Base-by-base conservation (phyloP, 2,329 filamentous ascomycete species). In the Colletotrichum salicis region DNA sequence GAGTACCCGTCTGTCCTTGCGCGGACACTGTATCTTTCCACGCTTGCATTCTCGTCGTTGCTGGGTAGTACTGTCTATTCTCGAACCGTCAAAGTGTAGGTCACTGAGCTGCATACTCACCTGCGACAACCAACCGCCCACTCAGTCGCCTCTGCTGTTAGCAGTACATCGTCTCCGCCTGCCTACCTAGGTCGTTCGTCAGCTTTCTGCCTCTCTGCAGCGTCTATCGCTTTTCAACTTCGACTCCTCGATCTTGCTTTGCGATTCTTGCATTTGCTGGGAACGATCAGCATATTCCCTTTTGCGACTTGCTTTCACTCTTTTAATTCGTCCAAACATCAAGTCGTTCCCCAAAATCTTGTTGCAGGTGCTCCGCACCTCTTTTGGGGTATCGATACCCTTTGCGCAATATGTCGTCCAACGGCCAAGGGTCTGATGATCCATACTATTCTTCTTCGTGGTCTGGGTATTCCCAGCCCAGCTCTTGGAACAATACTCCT, bases 61-160 rank as follows among this genome's bases (percentile, higher is more conserved):
- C 58, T 54, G 51, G 31, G 54, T 27, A 45, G 27, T 33, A 68
- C 52, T 27, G 22, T 22, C 29, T 45, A 59, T 11, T 33, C 33
- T 27, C 7, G 19, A 48, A 48, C 19, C 22, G 27, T 67, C 56
- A 22, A 62, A 66, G 67, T 68, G 58, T 58, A 54, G 58, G 52
- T 48, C 58, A 57, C 58, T 68, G n/a, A 54, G 31, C 69, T 68
- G 68, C 64, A 63, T 58, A 51, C 45, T 31, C 41, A 31, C 12
- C 58, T 15, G 41, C 33, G 22, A 63, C 56, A 10, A 56, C 48
- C 67, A 57, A 60, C 33, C 22, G 41, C 24, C 55, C 31, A 27
- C 24, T 52, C 41, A 35, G 37, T 58, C 31, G 27, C 52, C 15
- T 52, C 24, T 65, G 35, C 19, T 54, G 2, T 24, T 35, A 24